Percentiles rank a stretch among this genome's conserved stretches.
These are phyloP conservation scores for Parsonsia alboflavescens DNA, from an alignment of 257 asterid genomes.

Conservation along the genomic window DNA sequence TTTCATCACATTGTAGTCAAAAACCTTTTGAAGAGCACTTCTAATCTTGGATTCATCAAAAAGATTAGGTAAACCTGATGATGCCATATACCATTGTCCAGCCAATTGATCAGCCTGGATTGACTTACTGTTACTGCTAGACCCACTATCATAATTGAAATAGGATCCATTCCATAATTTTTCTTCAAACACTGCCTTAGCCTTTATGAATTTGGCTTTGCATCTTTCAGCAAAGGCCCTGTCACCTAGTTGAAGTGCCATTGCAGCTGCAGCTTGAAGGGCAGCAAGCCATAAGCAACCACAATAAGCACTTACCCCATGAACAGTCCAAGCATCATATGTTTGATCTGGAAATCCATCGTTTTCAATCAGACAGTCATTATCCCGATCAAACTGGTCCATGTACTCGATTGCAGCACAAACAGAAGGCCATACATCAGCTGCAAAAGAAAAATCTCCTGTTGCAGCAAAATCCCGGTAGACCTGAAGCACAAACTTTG, in stretches of 20 bases:
- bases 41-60: conserved; percentile 60
- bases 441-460: conserved; percentile 71
- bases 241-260: conserved; percentile 89
- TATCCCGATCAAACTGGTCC: conserved; percentile 93
- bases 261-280: conserved; percentile 87
- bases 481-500: conserved; percentile 91
- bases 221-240: conserved; percentile 68
- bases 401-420: conserved; percentile 94
- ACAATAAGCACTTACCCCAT: conserved; percentile 90
- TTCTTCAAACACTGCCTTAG: conserved; percentile 61
- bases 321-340: conserved; percentile 95
- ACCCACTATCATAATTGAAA: conserved; percentile 89
- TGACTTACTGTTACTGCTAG: conserved; percentile 87
- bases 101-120: conserved; percentile 96
- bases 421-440: conserved; percentile 93
- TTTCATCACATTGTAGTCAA: conserved; percentile 86
- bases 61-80: conserved; percentile 89
- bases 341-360: conserved; percentile 99
- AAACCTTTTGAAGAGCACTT: conserved; percentile 76
- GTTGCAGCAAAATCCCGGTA: conserved; percentile 94
- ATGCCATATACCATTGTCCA: conserved; percentile 94
- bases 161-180: conserved; percentile 92
- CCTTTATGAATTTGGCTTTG: conserved; percentile 53
- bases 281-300: conserved; percentile 98
- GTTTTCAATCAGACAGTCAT: conserved; percentile 78